phyloP scores from a whole-genome alignment of 139 green algal genomes.

The Diplosphaera chodatii region DNA sequence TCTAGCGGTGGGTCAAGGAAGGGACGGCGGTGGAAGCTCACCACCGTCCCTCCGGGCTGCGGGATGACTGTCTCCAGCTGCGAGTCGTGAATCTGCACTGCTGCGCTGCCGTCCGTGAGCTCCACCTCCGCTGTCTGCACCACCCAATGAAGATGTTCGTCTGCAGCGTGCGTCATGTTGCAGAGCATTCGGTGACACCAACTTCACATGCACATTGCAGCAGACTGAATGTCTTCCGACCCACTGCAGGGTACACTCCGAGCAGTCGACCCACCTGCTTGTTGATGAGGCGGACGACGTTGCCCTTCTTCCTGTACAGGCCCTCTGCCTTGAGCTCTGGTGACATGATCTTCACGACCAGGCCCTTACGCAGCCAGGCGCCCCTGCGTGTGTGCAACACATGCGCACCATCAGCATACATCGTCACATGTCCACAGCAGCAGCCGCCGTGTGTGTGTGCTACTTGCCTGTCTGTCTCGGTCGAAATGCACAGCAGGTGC shows the following conservation, averaged over 20 bases:
- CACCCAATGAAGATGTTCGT: too few species aligned
- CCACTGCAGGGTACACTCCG: too few species aligned
- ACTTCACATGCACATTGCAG: too few species aligned
- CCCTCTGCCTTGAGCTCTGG: slow-evolving; percentile 65
- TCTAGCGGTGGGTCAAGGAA: too few species aligned
- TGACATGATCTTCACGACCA: slow-evolving; percentile 88
- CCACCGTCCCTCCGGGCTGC: slow-evolving; percentile 50
- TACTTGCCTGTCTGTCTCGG: not conserved
- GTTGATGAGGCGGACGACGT: slow-evolving; percentile 61
- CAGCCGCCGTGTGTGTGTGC: too few species aligned
- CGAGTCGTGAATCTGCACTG: slow-evolving; percentile 82
- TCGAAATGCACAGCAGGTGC: not conserved
- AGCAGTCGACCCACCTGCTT: slow-evolving; percentile 75
- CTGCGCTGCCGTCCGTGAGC: not conserved
- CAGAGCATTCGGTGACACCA: slow-evolving; percentile 78
- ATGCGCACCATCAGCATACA: too few species aligned
- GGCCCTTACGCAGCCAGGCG: slow-evolving; percentile 68
- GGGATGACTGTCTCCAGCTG: slow-evolving; percentile 92
- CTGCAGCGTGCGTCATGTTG: too few species aligned
- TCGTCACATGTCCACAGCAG: too few species aligned
- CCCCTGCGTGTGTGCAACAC: not conserved
- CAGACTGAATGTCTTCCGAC: too few species aligned
- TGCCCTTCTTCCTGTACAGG: slow-evolving; percentile 93
- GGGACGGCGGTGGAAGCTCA: too few species aligned
- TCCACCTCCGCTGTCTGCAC: not conserved